These are phyloP conservation scores for Alternaria solani DNA, from an alignment of 2,329 filamentous ascomycete genomes.

Conservation along the genomic window DNA sequence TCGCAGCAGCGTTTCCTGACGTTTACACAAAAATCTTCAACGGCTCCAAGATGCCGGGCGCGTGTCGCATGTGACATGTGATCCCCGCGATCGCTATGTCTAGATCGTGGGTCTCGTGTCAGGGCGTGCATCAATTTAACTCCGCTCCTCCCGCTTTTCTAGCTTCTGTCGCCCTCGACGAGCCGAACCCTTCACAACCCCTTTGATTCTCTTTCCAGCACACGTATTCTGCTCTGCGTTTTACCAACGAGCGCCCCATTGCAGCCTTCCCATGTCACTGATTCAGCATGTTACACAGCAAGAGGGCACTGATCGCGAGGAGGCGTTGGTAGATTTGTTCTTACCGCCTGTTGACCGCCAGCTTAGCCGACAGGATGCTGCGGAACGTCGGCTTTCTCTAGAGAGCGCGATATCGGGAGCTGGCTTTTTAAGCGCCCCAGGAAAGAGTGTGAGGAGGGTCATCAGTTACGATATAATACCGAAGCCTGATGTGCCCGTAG, in stretches of 20 bases:
- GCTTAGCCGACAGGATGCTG: constrained; percentile 36
- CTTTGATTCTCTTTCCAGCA: constrained; percentile 5
- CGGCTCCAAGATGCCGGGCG: constrained; percentile 5
- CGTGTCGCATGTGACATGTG: constrained; percentile 21
- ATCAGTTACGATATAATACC: constrained; percentile 61
- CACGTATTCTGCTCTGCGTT: constrained; percentile 17
- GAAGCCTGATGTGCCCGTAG: constrained; percentile 43
- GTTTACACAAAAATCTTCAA: constrained; percentile 5
- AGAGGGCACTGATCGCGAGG: constrained; percentile 59
- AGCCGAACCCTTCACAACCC: constrained; percentile 8
- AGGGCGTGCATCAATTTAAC: constrained; percentile 24
- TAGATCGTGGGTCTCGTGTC: constrained; percentile 26
- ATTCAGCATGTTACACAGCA: constrained; percentile 61
- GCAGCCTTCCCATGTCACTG: constrained; percentile 56
- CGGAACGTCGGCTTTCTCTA: constrained; percentile 42
- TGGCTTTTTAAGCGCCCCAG: constrained; percentile 30
- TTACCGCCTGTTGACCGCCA: constrained; percentile 46
- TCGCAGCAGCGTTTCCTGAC: neutral
- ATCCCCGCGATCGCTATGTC: constrained; percentile 19
- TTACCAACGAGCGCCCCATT: constrained; percentile 15
- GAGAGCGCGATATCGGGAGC: constrained; percentile 36
- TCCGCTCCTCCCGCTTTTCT: constrained; percentile 21
- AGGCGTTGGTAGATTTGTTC: constrained; percentile 48
- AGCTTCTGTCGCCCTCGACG: constrained; percentile 8
- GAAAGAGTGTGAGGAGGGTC: constrained; percentile 49